Evolutionary conservation across 1,139 yeast species (phyloP).

Genomic region (Pichia sp.): DNA sequence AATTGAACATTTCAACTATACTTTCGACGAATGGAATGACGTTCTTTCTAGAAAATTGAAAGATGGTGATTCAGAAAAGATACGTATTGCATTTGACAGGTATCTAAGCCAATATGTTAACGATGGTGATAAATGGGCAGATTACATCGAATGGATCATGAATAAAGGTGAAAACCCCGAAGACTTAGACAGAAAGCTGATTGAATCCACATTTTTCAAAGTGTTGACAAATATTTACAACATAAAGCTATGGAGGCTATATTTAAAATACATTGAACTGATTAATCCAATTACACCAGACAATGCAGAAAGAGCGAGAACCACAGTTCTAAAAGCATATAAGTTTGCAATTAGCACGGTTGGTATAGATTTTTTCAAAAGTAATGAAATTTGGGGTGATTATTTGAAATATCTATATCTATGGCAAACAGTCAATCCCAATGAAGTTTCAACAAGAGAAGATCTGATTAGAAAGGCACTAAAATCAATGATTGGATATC

Average conservation of each 20-base stretch:
- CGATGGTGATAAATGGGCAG: slow-evolving; percentile 53
- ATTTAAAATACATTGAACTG: slow-evolving; percentile 72
- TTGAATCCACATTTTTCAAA: slow-evolving; percentile 56
- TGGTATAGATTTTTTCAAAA: slow-evolving; percentile 61
- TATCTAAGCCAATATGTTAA: slow-evolving; percentile 55
- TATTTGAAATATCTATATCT: slow-evolving; percentile 72
- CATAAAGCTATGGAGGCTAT: slow-evolving; percentile 65
- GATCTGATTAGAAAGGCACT: slow-evolving; percentile 74
- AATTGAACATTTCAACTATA: slow-evolving; percentile 47
- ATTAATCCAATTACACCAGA: slow-evolving; percentile 65
- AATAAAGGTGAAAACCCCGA: slow-evolving; percentile 21
- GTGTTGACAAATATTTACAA: slow-evolving; percentile 55
- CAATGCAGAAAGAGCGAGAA: slow-evolving; percentile 80
- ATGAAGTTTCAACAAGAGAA: slow-evolving; percentile 82
- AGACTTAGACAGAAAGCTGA: slow-evolving; percentile 62
- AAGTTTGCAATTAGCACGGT: slow-evolving; percentile 76
- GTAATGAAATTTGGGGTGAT: slow-evolving; percentile 75
- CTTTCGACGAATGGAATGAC: slow-evolving; percentile 18
- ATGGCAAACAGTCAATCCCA: slow-evolving; percentile 72
- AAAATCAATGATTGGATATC: slow-evolving; percentile 62
- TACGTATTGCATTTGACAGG: slow-evolving; percentile 52
- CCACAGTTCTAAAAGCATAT: slow-evolving; percentile 71
- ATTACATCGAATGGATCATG: slow-evolving; percentile 63
- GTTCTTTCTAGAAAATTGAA: background rate
- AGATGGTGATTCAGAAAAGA: slow-evolving; percentile 49